Conservation (phyloP, 352 stramenopile genomes). For the Phytophthora colocasiae region DNA sequence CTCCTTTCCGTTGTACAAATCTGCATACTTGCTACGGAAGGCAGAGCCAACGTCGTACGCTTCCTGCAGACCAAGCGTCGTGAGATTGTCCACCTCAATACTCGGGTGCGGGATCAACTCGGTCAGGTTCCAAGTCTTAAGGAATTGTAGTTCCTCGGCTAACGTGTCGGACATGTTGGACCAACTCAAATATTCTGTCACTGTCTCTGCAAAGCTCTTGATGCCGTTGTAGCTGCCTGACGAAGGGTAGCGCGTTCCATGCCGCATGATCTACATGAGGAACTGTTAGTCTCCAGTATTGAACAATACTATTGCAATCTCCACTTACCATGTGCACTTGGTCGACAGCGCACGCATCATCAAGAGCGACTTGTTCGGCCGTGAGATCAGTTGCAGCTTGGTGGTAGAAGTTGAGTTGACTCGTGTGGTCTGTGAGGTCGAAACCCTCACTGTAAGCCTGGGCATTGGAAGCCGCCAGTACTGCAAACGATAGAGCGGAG, state of each 20-base stretch:
- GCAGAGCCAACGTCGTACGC: slow-evolving; percentile 48
- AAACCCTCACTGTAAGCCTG: slow-evolving; percentile 50
- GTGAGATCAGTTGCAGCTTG: slow-evolving; percentile 48
- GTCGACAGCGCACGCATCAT: slow-evolving; percentile 53
- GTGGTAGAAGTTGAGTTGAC: slow-evolving; percentile 68
- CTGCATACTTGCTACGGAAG: slow-evolving; percentile 48
- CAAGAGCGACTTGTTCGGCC: slow-evolving; percentile 45
- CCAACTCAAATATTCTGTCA: slow-evolving; percentile 36
- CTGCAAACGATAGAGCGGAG: slow-evolving; percentile 2
- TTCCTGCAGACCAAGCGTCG: slow-evolving; percentile 49
- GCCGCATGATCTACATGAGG: slow-evolving; percentile 40
- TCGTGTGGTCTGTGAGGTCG: slow-evolving; percentile 67
- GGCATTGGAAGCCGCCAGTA: slow-evolving; percentile 8
- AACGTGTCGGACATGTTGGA: slow-evolving; percentile 37
- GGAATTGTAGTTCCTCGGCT: slow-evolving; percentile 50
- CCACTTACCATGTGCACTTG: slow-evolving; percentile 49
- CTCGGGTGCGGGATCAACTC: slow-evolving; percentile 42
- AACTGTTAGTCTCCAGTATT: background rate
- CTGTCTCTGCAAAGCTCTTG: slow-evolving; percentile 39
- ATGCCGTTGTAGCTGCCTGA: slow-evolving; percentile 57
- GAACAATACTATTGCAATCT: background rate
- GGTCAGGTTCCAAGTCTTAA: slow-evolving; percentile 53
- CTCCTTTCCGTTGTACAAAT: slow-evolving; percentile 47
- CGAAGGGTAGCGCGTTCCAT: slow-evolving; percentile 66
- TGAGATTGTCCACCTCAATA: slow-evolving; percentile 65